Evolutionary conservation across 768 basidiomycete species (phyloP).

Genomic region (Podaxis sp.): DNA sequence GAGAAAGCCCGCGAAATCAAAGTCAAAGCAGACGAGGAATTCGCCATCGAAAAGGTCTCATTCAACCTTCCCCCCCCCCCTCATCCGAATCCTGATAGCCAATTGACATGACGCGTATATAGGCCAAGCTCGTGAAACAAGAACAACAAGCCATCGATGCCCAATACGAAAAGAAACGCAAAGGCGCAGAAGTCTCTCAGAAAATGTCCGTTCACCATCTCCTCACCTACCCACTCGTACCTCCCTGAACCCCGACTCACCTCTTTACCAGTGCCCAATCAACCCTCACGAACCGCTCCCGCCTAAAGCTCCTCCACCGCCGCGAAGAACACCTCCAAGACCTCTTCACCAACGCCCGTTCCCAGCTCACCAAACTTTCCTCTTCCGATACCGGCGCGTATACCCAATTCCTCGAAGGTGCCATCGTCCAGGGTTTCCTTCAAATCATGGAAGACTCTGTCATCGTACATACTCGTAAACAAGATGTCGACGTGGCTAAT

Average conservation of each 20-base stretch:
- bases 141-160: constrained; percentile 94
- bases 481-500: constrained; percentile 60
- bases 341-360: constrained; percentile 68
- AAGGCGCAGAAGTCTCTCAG: constrained; percentile 89
- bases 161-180: constrained; percentile 93
- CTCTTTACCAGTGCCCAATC: constrained; percentile 73
- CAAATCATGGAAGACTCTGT: constrained; percentile 75
- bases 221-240: constrained; percentile 6
- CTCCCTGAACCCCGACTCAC: neutral
- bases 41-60: constrained; percentile 92
- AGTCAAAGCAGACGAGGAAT: constrained; percentile 98
- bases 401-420: constrained; percentile 75
- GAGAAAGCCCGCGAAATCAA: constrained; percentile 97
- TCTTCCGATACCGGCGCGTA: constrained; percentile 61
- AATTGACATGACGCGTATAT: constrained; percentile 5
- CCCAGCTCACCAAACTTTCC: constrained; percentile 48
- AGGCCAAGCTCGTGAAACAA: constrained; percentile 97
- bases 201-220: constrained; percentile 73
- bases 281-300: constrained; percentile 94
- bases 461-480: constrained; percentile 62
- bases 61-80: neutral
- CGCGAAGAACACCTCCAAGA: constrained; percentile 92
- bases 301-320: constrained; percentile 83
- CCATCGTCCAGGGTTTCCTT: constrained; percentile 84
- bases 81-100: neutral